A percentile compares a stretch with the other conserved stretches of the same genome.
Conservation (phyloP, 176 grass and related monocot species). For the Chloris gayana region DNA sequence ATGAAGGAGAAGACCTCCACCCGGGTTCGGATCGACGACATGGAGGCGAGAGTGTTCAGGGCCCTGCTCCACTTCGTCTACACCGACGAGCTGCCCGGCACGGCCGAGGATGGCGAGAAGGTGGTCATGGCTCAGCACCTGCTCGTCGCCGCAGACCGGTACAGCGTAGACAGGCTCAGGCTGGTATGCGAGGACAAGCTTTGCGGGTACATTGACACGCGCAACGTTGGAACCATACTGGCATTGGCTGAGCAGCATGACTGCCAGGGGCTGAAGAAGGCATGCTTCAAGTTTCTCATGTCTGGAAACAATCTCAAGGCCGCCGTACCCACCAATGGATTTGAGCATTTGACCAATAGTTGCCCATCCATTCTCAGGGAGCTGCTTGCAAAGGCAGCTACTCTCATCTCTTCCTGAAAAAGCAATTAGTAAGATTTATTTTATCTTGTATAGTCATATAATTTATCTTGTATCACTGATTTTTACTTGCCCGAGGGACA, state of each 20-base stretch:
- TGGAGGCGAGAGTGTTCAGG: too few species aligned
- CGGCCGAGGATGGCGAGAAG: background rate
- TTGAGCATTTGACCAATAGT: background rate
- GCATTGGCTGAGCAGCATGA: background rate
- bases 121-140: constrained; percentile 32
- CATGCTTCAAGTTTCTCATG: constrained; percentile 35
- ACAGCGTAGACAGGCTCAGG: constrained; percentile 39
- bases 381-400: background rate
- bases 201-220: background rate
- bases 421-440: too few species aligned
- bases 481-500: too few species aligned
- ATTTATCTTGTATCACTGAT: too few species aligned
- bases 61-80: too few species aligned
- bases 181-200: constrained; percentile 33
- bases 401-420: too few species aligned
- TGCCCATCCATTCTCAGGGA: background rate
- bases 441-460: too few species aligned
- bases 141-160: constrained; percentile 45
- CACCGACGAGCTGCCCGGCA: too few species aligned
- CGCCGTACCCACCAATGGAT: background rate
- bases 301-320: constrained; percentile 28
- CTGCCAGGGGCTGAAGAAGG: background rate
- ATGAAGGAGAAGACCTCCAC: too few species aligned
- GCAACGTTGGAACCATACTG: constrained; percentile 11
- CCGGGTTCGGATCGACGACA: too few species aligned